Evolutionary conservation across 2,329 filamentous ascomycete genomes (phyloP), one percentile per base, ranked within the genome.

Genomic region (Cryphonectria parasitica): DNA sequence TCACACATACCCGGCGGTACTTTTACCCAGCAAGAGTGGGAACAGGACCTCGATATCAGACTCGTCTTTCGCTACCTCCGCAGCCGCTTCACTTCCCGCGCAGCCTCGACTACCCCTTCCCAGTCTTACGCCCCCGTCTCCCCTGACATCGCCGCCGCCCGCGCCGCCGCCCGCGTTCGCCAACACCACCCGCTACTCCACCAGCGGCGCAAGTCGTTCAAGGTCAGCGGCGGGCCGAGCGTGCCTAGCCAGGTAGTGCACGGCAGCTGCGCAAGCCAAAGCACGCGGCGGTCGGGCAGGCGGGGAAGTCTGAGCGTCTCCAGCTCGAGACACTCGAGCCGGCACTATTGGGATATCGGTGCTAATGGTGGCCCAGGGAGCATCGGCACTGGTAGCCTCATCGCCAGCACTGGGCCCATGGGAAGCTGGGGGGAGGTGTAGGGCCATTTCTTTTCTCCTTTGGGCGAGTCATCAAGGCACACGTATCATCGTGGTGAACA

Each of bases 301-400:
- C 84, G 87, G 67, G 92, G 89, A 75, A 91, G 89, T 74, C 87
- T 89, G 45, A 95, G 92, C 60, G 87, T 89, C 41, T 95, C 92
- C 31, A 68, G 66, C 56, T 93, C 91, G 67, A 83, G 94, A 70
- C 93, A 96, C 45, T 95, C 92, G 61, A 93, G 90, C 62, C 84
- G 94, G 67, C 93, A 97, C 78, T 98, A 97, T 80, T 98, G 95
- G 95, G 95, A 97, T 79, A 89, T 97, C 74, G 93, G 93, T 4
- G 71, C 54, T 3, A 58, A 64, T n/a, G 67, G 60, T 10, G 70
- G 67, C 19, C 68, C 54, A 36, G 92, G 90, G 7, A 94, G 90
- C 75, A 87, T 94, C 34, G 92, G 92, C 1, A 95, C 92, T 69
- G 91, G 91, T 3, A 92, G 90, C 74, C 84, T 90, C 73, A 88